Base-by-base conservation (phyloP, 2,329 filamentous ascomycete species). In the Colletotrichum higginsianum region DNA sequence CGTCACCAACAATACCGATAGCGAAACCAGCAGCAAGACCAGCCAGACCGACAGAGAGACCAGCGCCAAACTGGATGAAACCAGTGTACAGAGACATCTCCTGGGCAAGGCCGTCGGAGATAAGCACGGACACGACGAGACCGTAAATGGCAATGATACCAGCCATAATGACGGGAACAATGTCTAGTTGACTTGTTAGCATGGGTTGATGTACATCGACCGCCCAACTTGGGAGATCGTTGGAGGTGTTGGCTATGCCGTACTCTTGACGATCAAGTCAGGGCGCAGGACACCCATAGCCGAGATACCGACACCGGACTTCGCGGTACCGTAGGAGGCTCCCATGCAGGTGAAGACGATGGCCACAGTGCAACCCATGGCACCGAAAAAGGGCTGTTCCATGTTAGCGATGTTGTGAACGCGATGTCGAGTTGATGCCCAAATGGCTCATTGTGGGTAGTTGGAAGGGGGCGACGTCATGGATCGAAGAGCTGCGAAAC, bases 121-220 rank as follows among this genome's bases (percentile, higher is more conserved):
- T 94, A 80, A 96, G 86, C 82, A 96, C 94, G 21, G 94, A 95
- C 73, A 96, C 93, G 85, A 96, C 94, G 76, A 96, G 90, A 79
- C 94, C 94, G 87, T 96, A 99, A 85, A 99, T 98, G 93, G 94
- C 96, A 86, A 99, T 98, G 86, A 99, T 99, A 98, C 96, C 96
- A 89, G 96, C 96, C 96, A 99, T 99, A 92, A 99, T 98, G 86
- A 98, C 96, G 83, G 96, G 96, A 76, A 98, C 96, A 84, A 98
- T 98, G 90, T 98, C 96, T 98, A 2, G 6, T n/a, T 13, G 11
- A 7, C 77, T 12, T 60, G 23, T 30, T 42, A 58, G 71, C 78
- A 61, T 78, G 63, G 56, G 46, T 21, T 23, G 15, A 47, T 53
- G 63, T 49, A 21, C 1, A 2, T 50, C 3, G 4, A 47, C 42